A percentile compares a stretch with the other conserved stretches of the same genome.
phyloP scores from a whole-genome alignment of 345 rosid species.

The Corchorus capsularis region DNA sequence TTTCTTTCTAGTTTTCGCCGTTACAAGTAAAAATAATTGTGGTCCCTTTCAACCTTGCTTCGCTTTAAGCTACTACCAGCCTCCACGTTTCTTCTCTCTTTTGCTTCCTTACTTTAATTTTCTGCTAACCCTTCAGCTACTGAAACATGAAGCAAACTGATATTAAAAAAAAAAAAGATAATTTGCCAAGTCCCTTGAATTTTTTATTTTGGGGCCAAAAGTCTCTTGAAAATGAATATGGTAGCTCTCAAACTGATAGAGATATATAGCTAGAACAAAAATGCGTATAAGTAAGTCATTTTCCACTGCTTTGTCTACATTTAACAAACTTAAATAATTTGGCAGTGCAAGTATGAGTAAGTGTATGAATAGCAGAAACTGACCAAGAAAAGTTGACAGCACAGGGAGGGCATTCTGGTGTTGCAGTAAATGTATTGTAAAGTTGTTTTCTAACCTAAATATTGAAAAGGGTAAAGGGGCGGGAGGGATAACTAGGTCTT shows the following conservation, averaged over 20 bases:
- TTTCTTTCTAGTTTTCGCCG: slow-evolving; percentile 3
- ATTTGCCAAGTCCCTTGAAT: not conserved
- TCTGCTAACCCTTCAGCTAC: not conserved
- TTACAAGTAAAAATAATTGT: not conserved
- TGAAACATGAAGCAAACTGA: slow-evolving; percentile 9
- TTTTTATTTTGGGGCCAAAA: too few species aligned
- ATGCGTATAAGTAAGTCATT: not conserved
- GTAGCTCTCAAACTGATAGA: not conserved
- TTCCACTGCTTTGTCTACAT: not conserved
- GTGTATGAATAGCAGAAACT: not conserved
- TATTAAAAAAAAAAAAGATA: not conserved
- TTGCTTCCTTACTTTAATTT: not conserved
- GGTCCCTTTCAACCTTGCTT: not conserved
- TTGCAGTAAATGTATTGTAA: not conserved
- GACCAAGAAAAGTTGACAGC: not conserved
- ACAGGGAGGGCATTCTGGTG: not conserved
- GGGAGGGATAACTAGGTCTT: not conserved
- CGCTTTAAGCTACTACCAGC: not conserved
- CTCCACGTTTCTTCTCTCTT: not conserved
- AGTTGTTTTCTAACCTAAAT: not conserved
- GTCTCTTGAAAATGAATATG: not conserved
- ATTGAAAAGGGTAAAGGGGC: not conserved
- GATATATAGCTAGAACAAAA: not conserved
- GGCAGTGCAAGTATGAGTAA: not conserved
- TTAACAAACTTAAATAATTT: not conserved